phyloP scores from a whole-genome alignment of 805 yeast genomes.

The Kregervanrija pseudodelftensis region DNA sequence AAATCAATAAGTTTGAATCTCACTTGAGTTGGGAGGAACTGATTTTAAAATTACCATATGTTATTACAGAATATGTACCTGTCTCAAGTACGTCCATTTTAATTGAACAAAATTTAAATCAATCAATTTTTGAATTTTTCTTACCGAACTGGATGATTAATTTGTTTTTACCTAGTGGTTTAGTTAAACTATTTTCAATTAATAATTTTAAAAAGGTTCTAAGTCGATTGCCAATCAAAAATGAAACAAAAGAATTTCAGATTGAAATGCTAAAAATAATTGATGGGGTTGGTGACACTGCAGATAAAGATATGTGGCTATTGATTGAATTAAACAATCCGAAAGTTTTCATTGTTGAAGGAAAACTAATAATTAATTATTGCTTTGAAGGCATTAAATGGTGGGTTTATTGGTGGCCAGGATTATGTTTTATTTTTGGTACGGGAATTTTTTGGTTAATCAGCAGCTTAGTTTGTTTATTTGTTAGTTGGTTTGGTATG shows the following conservation, averaged over 20 bases:
- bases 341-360: slow-evolving; percentile 7
- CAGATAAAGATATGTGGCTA: slow-evolving; percentile 1
- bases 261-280: too few species aligned
- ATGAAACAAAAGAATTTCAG: too few species aligned
- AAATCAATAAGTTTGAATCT: too few species aligned
- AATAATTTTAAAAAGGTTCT: slow-evolving; percentile 3
- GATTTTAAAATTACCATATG: too few species aligned
- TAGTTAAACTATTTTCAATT: slow-evolving; percentile 4
- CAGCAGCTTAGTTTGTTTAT: slow-evolving; percentile 3
- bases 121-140: slow-evolving; percentile 8
- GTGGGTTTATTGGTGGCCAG: slow-evolving; percentile 16
- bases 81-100: too few species aligned
- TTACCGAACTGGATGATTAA: slow-evolving; percentile 9
- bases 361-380: slow-evolving; percentile 8
- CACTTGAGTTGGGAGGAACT: too few species aligned
- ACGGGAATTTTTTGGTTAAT: slow-evolving; percentile 7
- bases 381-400: slow-evolving; percentile 8
- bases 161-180: slow-evolving; percentile 7
- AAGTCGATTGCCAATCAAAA: background rate
- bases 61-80: too few species aligned
- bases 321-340: slow-evolving; percentile 9
- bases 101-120: background rate
- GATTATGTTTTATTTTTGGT: slow-evolving; percentile 10
- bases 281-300: too few species aligned
- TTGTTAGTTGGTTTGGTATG: slow-evolving; percentile 7